Evolutionary conservation across 805 yeast genomes (phyloP).

Genomic region (Scheffersomyces amazonensis): DNA sequence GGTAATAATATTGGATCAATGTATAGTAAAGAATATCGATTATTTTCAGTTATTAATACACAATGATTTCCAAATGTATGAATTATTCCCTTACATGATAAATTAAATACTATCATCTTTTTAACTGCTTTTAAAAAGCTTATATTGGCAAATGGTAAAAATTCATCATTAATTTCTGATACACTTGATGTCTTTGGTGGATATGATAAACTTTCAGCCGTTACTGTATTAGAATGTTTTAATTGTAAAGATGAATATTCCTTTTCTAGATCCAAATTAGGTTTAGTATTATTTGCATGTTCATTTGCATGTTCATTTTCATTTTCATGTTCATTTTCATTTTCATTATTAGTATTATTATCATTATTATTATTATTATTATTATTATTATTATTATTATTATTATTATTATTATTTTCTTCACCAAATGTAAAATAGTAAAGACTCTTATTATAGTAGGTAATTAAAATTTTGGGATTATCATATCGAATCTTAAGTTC

Average conservation of each 20-base stretch:
- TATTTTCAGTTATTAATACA: slow-evolving; percentile 12
- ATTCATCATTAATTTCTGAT: slow-evolving; percentile 17
- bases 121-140: slow-evolving; percentile 40
- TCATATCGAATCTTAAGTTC: slow-evolving; percentile 34
- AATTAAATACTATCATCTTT: slow-evolving; percentile 31
- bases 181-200: slow-evolving; percentile 20
- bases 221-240: slow-evolving; percentile 18
- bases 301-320: neutral
- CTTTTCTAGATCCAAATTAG: slow-evolving; percentile 10
- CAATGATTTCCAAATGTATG: slow-evolving; percentile 39
- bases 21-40: slow-evolving; percentile 17
- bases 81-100: slow-evolving; percentile 22
- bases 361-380: neutral
- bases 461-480: slow-evolving; percentile 35
- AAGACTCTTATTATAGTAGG: slow-evolving; percentile 40
- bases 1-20: slow-evolving; percentile 36
- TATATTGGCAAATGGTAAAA: slow-evolving; percentile 30
- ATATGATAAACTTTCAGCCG: slow-evolving; percentile 24
- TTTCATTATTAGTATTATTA: neutral
- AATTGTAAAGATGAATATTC: slow-evolving; percentile 23
- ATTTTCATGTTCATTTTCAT: neutral
- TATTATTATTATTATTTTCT: slow-evolving; percentile 1
- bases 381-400: neutral
- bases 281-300: neutral
- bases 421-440: slow-evolving; percentile 34